phyloP scores from a whole-genome alignment of 2,329 filamentous ascomycete genomes.

The Xylariaceae sp. region DNA sequence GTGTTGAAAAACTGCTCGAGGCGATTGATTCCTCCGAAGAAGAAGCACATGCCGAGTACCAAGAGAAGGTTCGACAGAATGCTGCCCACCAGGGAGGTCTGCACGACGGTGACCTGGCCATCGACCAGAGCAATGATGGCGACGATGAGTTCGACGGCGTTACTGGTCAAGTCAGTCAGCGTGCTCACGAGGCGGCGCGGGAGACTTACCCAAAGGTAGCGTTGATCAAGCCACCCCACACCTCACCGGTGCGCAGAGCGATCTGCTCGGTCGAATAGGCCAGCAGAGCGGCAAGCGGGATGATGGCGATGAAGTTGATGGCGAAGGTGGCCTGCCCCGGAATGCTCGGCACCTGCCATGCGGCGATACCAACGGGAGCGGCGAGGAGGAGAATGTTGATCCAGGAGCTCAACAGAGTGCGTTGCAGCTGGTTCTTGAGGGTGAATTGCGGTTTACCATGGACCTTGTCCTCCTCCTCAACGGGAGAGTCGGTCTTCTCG shows the following conservation, averaged over 20 bases:
- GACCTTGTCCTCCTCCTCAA: slow-evolving; percentile 27
- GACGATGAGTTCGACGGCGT: slow-evolving; percentile 84
- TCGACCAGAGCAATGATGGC: slow-evolving; percentile 75
- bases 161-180: slow-evolving; percentile 35
- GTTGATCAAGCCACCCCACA: slow-evolving; percentile 80
- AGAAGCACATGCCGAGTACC: slow-evolving; percentile 88
- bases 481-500: slow-evolving; percentile 10
- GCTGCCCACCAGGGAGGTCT: slow-evolving; percentile 85
- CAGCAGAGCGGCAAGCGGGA: slow-evolving; percentile 80
- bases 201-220: slow-evolving; percentile 72
- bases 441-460: slow-evolving; percentile 51
- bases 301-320: slow-evolving; percentile 89
- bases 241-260: slow-evolving; percentile 73
- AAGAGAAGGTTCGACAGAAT: slow-evolving; percentile 87
- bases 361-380: slow-evolving; percentile 70
- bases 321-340: slow-evolving; percentile 54
- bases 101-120: slow-evolving; percentile 72
- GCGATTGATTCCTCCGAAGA: slow-evolving; percentile 73
- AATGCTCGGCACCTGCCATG: slow-evolving; percentile 54
- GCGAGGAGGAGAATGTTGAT: slow-evolving; percentile 76
- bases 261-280: slow-evolving; percentile 89
- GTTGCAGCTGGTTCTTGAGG: slow-evolving; percentile 57
- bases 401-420: slow-evolving; percentile 74
- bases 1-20: slow-evolving; percentile 85
- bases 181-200: not conserved